Base-by-base conservation (phyloP, 345 rosid species). In the Eucalyptus albens region DNA sequence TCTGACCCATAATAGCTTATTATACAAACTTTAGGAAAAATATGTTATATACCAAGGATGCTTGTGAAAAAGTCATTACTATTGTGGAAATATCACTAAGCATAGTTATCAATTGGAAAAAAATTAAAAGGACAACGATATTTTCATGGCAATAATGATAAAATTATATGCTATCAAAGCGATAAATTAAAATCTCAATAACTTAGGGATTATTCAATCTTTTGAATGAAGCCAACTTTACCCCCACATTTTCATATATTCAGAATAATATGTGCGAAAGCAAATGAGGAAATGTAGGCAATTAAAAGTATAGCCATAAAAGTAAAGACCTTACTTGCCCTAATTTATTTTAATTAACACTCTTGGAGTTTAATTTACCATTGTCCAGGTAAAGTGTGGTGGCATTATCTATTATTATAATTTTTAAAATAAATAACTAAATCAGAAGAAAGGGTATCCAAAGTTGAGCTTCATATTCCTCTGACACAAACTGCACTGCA, bases 381-480 rank as follows among this genome's bases (percentile, higher is more conserved):
- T 11, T 77, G 85, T 77, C 47, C 42, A 77, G 15, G 24, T 1
- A 40, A 77, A 40, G 47, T 77, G 27, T 13, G 47, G 27, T 77
- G 47, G 29, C 47, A 77, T 12, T 11, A 77, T 40, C 42, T 77
- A 77, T 77, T 37, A 77, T 37, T 1, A 77, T 40, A 5, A 10
- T 72, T 37, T 19, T 37, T 19, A 72, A 19, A 33, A 31, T 31
- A 40, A 40, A 77, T 2, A 37, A 87, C 7, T 29, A 67, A 87
- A 10, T 51, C 42, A 45, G 40, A 15, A 89, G 67, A 87, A 88
- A 92, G 83, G 94, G 95, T 55, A 94, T 93, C 94, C 94, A 89
- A 94, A 93, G 94, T 89, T 91, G 69, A 87, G 90, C 89, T 90
- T 92, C 93, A 91, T 92, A 92, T 92, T 93, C 93, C 50, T 69